These are phyloP conservation scores for Chernovozyma aurita DNA, from an alignment of 1,139 yeast species.

Conservation along the genomic window DNA sequence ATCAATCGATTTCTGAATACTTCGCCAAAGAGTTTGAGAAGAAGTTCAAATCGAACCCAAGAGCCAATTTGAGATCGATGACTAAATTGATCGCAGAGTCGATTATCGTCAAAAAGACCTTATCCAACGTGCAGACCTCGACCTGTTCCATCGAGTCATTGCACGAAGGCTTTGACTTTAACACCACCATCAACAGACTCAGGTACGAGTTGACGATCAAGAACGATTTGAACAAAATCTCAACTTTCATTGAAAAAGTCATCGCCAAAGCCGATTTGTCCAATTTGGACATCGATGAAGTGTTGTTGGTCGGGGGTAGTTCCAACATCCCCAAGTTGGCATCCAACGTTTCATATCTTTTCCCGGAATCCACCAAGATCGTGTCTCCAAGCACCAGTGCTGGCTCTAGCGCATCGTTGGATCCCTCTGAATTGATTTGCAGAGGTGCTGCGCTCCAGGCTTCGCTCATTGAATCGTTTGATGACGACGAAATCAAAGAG, in stretches of 20 bases:
- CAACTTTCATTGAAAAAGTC: constrained; percentile 68
- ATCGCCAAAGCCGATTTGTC: constrained; percentile 83
- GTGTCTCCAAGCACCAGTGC: constrained; percentile 57
- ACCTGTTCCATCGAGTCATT: constrained; percentile 93
- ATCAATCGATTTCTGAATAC: constrained; percentile 72
- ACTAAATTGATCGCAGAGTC: constrained; percentile 88
- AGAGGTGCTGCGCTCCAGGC: constrained; percentile 99
- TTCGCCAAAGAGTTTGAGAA: constrained; percentile 93
- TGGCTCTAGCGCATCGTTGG: constrained; percentile 67
- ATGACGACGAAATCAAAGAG: constrained; percentile 81
- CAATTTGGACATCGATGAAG: constrained; percentile 83
- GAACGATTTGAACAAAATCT: constrained; percentile 70
- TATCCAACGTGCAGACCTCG: constrained; percentile 84
- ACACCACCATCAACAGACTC: constrained; percentile 88
- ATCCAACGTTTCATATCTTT: constrained; percentile 61
- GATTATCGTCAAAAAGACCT: constrained; percentile 82
- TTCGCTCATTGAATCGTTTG: constrained; percentile 76
- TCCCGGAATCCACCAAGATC: constrained; percentile 77
- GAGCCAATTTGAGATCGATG: constrained; percentile 73
- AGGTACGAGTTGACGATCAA: constrained; percentile 88
- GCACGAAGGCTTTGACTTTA: constrained; percentile 92
- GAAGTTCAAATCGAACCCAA: constrained; percentile 79
- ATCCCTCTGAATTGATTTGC: constrained; percentile 86
- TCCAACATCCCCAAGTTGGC: constrained; percentile 92
- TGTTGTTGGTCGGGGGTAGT: constrained; percentile 89